phyloP scores from a whole-genome alignment of 148 eudicot genomes.

The Polygonum aviculare region DNA sequence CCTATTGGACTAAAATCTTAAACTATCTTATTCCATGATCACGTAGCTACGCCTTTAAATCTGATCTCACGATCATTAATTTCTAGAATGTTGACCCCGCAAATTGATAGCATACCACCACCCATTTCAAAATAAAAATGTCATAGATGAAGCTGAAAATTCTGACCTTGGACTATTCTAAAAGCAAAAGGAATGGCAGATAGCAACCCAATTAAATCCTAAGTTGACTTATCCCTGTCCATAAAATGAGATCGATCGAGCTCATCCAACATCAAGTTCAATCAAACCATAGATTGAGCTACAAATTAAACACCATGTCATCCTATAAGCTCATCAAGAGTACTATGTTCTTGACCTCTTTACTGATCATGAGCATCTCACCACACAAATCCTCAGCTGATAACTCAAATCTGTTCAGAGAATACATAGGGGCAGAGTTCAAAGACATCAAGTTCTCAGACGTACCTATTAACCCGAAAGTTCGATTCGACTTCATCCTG shows the following conservation, averaged over 20 bases:
- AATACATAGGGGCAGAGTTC: constrained; percentile 56
- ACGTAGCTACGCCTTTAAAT: too few relatives aligned
- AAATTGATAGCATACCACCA: neutral
- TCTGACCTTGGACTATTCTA: neutral
- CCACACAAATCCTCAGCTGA: constrained; percentile 15
- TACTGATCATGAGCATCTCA: constrained; percentile 1
- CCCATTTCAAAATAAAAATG: neutral
- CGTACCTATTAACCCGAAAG: constrained; percentile 42
- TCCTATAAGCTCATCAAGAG: constrained; percentile 6
- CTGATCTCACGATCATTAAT: neutral
- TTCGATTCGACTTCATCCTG: constrained; percentile 45
- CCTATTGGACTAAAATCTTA: too few relatives aligned
- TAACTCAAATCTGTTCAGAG: constrained; percentile 41
- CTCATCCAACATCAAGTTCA: neutral
- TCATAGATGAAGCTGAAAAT: neutral
- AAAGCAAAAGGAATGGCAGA: neutral
- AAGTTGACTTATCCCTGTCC: neutral
- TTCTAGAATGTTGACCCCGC: neutral
- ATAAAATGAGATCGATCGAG: neutral
- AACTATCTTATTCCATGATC: too few relatives aligned
- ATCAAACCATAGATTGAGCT: neutral
- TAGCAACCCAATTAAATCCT: neutral
- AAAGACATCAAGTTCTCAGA: constrained; percentile 34
- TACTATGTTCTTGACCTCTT: constrained; percentile 1
- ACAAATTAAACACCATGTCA: neutral